Evolutionary conservation across 2,329 filamentous ascomycete species (phyloP).

Genomic region (Sclerotinia borealis): DNA sequence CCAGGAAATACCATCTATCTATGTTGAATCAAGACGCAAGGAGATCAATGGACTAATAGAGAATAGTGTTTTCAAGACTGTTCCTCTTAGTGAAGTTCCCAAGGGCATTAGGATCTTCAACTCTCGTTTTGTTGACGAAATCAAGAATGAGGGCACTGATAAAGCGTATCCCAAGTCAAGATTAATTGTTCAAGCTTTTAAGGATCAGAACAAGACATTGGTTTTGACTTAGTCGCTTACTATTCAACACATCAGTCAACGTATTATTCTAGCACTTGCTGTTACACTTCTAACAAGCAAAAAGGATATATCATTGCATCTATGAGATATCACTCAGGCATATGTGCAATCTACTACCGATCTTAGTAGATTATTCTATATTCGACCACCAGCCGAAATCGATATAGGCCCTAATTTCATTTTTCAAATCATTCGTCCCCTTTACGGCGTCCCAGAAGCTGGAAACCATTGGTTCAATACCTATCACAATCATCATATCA

Average conservation of each 20-base stretch:
- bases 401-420: too few relatives aligned
- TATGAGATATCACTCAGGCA: constrained; percentile 14
- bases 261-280: constrained; percentile 12
- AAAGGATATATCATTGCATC: background rate
- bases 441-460: too few relatives aligned
- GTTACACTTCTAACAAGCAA: background rate
- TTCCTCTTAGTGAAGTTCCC: background rate
- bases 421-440: too few relatives aligned
- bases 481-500: too few relatives aligned
- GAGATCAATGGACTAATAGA: constrained; percentile 2
- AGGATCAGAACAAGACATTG: constrained; percentile 9
- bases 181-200: constrained; percentile 16
- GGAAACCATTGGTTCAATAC: too few relatives aligned
- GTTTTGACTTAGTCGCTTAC: constrained; percentile 16
- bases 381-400: too few relatives aligned
- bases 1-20: background rate
- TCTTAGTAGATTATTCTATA: constrained; percentile 15
- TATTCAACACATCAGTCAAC: constrained; percentile 14
- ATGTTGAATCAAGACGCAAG: background rate
- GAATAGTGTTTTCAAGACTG: constrained; percentile 2
- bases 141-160: constrained; percentile 13
- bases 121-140: constrained; percentile 14
- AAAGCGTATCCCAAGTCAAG: constrained; percentile 16
- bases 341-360: constrained; percentile 13
- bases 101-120: constrained; percentile 9